A percentile compares a stretch with the other conserved stretches of the same genome.
These are phyloP conservation scores for Fusarium mundagurra DNA, from an alignment of 2,329 filamentous ascomycete genomes.

Conservation along the genomic window DNA sequence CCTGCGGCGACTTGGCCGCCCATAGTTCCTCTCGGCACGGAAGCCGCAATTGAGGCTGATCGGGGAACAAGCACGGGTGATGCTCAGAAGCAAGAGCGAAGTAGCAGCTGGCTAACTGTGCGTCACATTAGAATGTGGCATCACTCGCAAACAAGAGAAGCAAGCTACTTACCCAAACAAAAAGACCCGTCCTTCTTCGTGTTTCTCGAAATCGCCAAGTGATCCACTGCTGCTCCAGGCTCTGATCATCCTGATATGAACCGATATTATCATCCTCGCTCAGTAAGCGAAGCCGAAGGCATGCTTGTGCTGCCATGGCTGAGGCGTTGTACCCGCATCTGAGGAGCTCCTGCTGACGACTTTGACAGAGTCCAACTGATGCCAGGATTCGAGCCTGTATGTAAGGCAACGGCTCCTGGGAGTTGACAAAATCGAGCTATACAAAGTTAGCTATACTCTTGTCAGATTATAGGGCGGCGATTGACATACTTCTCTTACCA, in stretches of 20 bases:
- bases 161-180: background rate
- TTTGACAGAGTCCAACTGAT: background rate
- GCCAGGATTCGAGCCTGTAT: background rate
- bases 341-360: background rate
- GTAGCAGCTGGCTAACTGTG: background rate
- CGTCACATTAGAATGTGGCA: background rate
- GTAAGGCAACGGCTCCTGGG: background rate
- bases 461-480: rapidly evolving
- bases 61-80: background rate
- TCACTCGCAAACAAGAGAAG: rapidly evolving
- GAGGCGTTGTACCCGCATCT: background rate
- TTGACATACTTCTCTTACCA: background rate
- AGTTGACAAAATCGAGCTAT: background rate
- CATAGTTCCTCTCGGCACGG: background rate
- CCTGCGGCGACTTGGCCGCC: background rate
- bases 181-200: background rate
- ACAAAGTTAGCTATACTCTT: background rate
- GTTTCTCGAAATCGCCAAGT: background rate
- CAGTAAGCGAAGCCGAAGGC: background rate
- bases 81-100: background rate
- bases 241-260: background rate
- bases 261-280: background rate
- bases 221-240: background rate
- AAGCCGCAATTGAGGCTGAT: background rate
- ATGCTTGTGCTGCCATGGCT: background rate